Conservation (phyloP, 2,329 filamentous ascomycete genomes). For the Aspergillus amoenus region DNA sequence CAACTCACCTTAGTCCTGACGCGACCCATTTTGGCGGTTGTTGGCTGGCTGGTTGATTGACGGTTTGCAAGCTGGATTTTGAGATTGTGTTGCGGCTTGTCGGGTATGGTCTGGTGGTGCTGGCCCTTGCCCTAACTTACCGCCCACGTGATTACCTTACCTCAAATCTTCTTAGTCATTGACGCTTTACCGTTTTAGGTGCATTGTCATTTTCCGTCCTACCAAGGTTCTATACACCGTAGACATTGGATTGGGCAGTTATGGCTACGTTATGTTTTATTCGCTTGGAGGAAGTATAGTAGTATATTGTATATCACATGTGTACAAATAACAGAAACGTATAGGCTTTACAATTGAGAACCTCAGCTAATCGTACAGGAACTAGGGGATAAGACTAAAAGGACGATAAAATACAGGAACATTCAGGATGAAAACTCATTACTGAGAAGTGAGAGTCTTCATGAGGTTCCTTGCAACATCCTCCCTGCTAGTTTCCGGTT, state of each 20-base stretch:
- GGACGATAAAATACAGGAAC: neutral
- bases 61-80: constrained; percentile 22
- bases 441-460: constrained; percentile 27
- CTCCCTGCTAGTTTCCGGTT: constrained; percentile 23
- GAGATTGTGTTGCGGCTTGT: constrained; percentile 18
- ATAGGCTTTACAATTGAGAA: constrained; percentile 29
- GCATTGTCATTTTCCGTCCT: neutral
- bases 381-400: neutral
- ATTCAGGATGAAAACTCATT: neutral
- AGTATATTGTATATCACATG: constrained; percentile 29
- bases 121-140: constrained; percentile 9
- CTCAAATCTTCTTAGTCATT: neutral
- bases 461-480: constrained; percentile 34
- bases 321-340: constrained; percentile 17
- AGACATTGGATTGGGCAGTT: too few relatives aligned
- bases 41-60: constrained; percentile 25
- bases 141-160: constrained; percentile 5
- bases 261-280: too few relatives aligned
- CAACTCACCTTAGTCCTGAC: constrained; percentile 46
- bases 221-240: too few relatives aligned
- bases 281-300: neutral
- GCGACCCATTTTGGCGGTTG: constrained; percentile 50
- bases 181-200: neutral
- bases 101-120: constrained; percentile 9
- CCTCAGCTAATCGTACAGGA: constrained; percentile 36